Evolutionary conservation across 2,329 filamentous ascomycete species (phyloP).

Genomic region (Torrubiella hemipterigena): DNA sequence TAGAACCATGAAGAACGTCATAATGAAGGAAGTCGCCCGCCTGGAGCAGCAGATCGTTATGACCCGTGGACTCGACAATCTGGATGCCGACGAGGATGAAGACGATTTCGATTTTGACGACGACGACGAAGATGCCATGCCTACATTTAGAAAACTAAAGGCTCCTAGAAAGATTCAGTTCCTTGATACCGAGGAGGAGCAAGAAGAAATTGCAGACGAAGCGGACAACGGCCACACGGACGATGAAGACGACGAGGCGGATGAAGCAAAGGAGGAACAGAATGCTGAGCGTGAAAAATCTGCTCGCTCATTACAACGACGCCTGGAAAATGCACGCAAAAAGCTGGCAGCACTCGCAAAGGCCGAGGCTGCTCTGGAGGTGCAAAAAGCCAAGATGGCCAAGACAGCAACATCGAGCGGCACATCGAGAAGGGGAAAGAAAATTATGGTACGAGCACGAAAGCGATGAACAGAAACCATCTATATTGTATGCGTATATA

Average conservation of each 20-base stretch:
- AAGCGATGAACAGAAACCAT: conserved; percentile 35
- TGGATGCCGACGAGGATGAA: conserved; percentile 21
- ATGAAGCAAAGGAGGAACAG: conserved; percentile 16
- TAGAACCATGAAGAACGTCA: conserved; percentile 48
- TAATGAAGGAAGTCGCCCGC: conserved; percentile 41
- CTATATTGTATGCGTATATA: conserved; percentile 5
- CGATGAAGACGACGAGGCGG: neutral
- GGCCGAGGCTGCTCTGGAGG: conserved; percentile 43
- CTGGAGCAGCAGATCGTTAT: conserved; percentile 43
- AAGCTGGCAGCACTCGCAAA: conserved; percentile 42
- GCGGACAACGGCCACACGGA: no score
- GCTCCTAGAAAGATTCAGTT: conserved; percentile 40
- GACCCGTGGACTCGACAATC: conserved; percentile 21
- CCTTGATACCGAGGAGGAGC: conserved; percentile 25
- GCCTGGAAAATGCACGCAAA: conserved; percentile 37
- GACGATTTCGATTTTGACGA: conserved; percentile 18
- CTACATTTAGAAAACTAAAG: conserved; percentile 16
- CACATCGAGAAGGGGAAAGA: conserved; percentile 46
- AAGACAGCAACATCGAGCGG: conserved; percentile 51
- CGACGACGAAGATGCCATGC: conserved; percentile 17
- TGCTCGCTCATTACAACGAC: conserved; percentile 32
- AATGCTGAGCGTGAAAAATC: conserved; percentile 27
- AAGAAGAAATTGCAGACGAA: conserved; percentile 16
- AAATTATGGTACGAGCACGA: conserved; percentile 49
- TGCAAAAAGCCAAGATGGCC: conserved; percentile 51